phyloP scores from a whole-genome alignment of 768 basidiomycete genomes.

The Suillus fuscotomentosus region DNA sequence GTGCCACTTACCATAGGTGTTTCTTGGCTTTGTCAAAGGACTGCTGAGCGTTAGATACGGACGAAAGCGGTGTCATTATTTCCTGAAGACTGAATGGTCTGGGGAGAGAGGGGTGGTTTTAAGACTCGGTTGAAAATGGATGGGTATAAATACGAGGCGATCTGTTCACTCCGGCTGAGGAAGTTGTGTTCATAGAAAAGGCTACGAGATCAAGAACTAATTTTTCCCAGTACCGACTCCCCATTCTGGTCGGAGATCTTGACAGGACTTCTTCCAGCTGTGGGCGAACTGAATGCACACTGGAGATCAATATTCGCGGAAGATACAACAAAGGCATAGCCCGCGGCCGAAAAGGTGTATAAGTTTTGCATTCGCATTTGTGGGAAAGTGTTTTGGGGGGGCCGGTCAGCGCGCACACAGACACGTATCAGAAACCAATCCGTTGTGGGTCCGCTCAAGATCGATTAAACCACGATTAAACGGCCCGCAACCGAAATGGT shows the following conservation, averaged over 20 bases:
- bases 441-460: constrained; percentile 36
- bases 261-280: constrained; percentile 26
- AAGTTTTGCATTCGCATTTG: constrained; percentile 20
- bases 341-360: constrained; percentile 31
- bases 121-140: constrained; percentile 20
- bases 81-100: constrained; percentile 15
- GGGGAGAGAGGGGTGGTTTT: constrained; percentile 22
- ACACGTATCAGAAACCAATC: constrained; percentile 26
- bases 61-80: constrained; percentile 25
- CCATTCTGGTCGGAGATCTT: constrained; percentile 38
- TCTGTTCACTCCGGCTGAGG: constrained; percentile 25
- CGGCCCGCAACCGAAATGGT: constrained; percentile 29
- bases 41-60: constrained; percentile 21
- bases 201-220: constrained; percentile 37
- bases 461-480: constrained; percentile 37
- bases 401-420: constrained; percentile 23
- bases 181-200: constrained; percentile 40
- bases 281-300: constrained; percentile 21
- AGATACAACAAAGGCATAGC: constrained; percentile 32
- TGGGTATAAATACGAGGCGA: constrained; percentile 28
- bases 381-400: constrained; percentile 30
- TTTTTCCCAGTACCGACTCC: constrained; percentile 35
- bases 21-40: constrained; percentile 36
- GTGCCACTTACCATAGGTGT: constrained; percentile 31
- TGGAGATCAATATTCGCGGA: constrained; percentile 37